A percentile compares a stretch with the other conserved stretches of the same genome.
Conservation (phyloP, 257 asterid species). For the Solanum corneliomulleri region DNA sequence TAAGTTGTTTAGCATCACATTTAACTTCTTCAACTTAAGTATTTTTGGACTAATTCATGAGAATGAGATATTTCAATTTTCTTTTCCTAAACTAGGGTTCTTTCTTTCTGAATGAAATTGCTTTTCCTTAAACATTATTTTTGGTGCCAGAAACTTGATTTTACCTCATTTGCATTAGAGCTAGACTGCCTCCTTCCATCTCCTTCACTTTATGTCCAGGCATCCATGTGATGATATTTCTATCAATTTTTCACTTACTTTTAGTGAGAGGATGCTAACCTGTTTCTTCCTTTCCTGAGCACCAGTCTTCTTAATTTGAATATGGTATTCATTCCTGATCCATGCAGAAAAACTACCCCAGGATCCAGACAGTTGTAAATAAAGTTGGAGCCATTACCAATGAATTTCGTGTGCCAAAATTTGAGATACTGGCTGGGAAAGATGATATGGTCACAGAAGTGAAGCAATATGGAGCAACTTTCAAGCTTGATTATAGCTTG, state of each 20-base stretch:
- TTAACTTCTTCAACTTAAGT: not conserved
- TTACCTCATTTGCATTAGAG: not conserved
- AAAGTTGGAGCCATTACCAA: conserved; percentile 81
- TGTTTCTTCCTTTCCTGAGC: not conserved
- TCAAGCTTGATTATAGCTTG: conserved; percentile 92
- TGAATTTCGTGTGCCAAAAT: conserved; percentile 92
- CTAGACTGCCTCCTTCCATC: not conserved
- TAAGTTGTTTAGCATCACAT: not conserved
- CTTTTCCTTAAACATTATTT: not conserved
- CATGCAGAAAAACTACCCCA: conserved; percentile 77
- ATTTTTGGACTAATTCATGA: not conserved
- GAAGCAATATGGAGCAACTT: conserved; percentile 72
- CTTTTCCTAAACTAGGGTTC: not conserved
- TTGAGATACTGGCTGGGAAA: conserved; percentile 84
- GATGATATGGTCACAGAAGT: conserved; percentile 82
- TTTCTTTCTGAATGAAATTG: not conserved
- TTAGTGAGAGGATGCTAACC: not conserved
- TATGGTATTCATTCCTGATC: not conserved
- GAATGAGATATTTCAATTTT: not conserved
- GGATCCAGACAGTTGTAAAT: conserved; percentile 80
- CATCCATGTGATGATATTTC: not conserved
- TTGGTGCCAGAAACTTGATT: not conserved
- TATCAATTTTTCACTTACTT: not conserved
- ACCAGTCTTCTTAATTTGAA: not conserved
- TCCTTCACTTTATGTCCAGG: not conserved